Base-by-base conservation (phyloP, 176 grass and related monocot genomes). In the Oryza nivara region DNA sequence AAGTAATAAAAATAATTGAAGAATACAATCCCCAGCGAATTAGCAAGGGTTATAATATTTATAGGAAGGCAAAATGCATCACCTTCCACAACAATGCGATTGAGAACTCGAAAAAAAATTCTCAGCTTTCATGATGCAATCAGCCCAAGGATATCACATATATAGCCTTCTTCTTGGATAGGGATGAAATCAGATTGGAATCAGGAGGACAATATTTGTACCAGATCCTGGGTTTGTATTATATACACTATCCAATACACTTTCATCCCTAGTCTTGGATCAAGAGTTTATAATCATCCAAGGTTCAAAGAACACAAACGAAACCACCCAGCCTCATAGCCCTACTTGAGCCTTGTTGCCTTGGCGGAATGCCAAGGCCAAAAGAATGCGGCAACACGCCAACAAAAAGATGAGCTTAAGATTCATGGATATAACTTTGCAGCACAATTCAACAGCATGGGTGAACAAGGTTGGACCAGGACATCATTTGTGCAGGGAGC, bases 401-500 rank as follows among this genome's bases (percentile, higher is more conserved):
- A 9, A 40, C 66, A 66, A 5, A 74, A 76, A 56, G 16, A 9
- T 34, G 5, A 32, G 76, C 38, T 74, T 79, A 83, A 19, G 17
- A 17, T 43, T 69, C 71, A 74, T 6, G 30, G n/a, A 82, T 56
- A 58, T 12, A 66, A 17, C 3, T 56, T 56, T 45, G 45, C 11
- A 72, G 69, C 46, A 67, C 40, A 75, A 67, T 36, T 52, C 47
- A 83, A 60, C 58, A 73, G 26, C 35, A 60, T 77, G 48, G 3
- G 72, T 11, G 10, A 82, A 36, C 23, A 86, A 23, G 19, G 49
- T 28, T 61, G 22, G 15, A 40, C 70, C 58, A 10, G 46, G 11
- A 40, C 82, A 10, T 0, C 74, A 78, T 83, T 78, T 56, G 70
- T 77, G 84, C 28, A 69, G 16, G 28, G 3, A 66, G 67, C 26